These are phyloP conservation scores for Furcasterigmium sp. DNA, from an alignment of 2,329 filamentous ascomycete species.

Conservation along the genomic window DNA sequence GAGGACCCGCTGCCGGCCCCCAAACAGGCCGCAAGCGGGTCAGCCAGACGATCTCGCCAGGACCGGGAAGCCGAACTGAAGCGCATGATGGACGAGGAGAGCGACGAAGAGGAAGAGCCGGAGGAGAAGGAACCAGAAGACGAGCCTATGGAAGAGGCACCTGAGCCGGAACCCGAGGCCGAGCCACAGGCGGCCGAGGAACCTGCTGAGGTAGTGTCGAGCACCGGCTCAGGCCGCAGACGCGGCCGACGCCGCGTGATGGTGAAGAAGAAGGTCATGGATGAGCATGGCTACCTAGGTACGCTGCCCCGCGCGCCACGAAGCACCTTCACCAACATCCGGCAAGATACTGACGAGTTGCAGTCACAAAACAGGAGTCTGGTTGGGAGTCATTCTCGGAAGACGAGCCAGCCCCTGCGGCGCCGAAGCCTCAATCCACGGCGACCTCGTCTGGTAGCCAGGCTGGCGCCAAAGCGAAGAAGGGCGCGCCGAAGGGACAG, in stretches of 20 bases:
- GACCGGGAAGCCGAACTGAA: slow-evolving; percentile 62
- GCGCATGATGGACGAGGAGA: slow-evolving; percentile 74
- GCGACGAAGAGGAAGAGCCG: slow-evolving; percentile 49
- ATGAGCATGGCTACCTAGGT: slow-evolving; percentile 88
- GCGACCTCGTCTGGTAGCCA: slow-evolving; percentile 39
- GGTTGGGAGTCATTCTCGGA: slow-evolving; percentile 94
- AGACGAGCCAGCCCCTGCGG: slow-evolving; percentile 61
- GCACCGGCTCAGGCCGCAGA: slow-evolving; percentile 54
- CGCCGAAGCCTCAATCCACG: slow-evolving; percentile 43
- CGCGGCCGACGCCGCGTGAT: slow-evolving; percentile 75
- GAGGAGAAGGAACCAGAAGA: slow-evolving; percentile 45
- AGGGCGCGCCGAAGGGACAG: slow-evolving; percentile 56
- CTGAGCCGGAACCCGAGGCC: slow-evolving; percentile 28
- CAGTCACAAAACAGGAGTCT: slow-evolving; percentile 80
- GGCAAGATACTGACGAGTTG: not conserved
- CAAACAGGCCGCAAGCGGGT: slow-evolving; percentile 24
- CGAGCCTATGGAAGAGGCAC: slow-evolving; percentile 33
- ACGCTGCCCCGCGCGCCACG: too few species aligned
- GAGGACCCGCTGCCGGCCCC: slow-evolving; percentile 43
- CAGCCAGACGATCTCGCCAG: slow-evolving; percentile 40
- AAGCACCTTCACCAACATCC: too few species aligned
- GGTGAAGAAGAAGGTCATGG: slow-evolving; percentile 82
- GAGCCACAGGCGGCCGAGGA: slow-evolving; percentile 33
- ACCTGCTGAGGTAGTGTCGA: slow-evolving; percentile 47
- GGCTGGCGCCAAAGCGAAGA: slow-evolving; percentile 42